Percentiles rank a stretch among this genome's conserved stretches.
Conservation (phyloP, 164 flowering plant genomes). For the Aristolochia californica region DNA sequence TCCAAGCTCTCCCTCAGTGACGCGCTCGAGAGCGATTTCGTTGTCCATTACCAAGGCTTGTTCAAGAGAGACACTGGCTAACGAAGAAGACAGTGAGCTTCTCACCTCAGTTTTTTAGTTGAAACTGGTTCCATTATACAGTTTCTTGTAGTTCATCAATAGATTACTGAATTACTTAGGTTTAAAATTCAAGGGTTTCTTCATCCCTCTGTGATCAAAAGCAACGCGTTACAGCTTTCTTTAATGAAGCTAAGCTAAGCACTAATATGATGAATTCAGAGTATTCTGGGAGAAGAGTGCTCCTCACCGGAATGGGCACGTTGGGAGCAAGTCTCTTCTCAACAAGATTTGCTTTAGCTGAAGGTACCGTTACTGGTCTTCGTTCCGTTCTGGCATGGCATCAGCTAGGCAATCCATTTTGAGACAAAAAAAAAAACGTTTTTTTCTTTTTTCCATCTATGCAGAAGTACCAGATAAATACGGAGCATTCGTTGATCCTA, state of each 20-base stretch:
- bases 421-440: no score
- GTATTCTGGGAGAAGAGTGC: conserved; percentile 33
- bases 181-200: no score
- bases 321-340: conserved; percentile 34
- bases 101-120: neutral
- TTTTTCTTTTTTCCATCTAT: neutral
- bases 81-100: neutral
- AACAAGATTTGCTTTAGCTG: conserved; percentile 36
- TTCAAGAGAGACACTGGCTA: neutral
- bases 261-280: conserved; percentile 18
- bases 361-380: conserved; percentile 28
- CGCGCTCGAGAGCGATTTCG: neutral
- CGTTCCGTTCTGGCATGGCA: no score
- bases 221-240: no score
- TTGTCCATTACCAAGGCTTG: neutral
- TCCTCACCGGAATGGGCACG: conserved; percentile 50
- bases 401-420: no score
- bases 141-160: no score
- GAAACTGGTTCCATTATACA: no score
- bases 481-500: conserved; percentile 47
- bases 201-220: no score
- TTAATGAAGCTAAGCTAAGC: no score
- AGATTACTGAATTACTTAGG: no score
- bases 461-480: conserved; percentile 60
- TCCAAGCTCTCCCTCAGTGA: neutral